Base-by-base conservation (phyloP, 2,329 filamentous ascomycete species). In the Phaeosphaeriaceae sp. region DNA sequence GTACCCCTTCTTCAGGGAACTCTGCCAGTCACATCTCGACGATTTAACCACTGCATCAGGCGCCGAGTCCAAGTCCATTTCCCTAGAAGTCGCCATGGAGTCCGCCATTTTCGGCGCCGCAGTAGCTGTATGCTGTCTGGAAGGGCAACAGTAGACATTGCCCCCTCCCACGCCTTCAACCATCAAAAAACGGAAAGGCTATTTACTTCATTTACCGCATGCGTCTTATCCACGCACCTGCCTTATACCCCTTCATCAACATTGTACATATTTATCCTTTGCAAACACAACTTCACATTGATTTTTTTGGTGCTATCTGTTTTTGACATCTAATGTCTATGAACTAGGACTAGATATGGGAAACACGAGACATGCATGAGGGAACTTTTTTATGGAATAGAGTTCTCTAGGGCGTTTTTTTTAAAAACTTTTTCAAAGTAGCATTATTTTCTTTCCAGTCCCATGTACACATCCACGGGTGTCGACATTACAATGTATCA, bases 71-170 rank as follows among this genome's bases (percentile, higher is more conserved):
- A 74, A 74, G 15, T 71, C 75, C 3, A 82, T 91, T 17, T 80
- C 83, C 43, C 78, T 92, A 18, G 85, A 89, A 41, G 81, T 86
- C 39, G 87, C 88, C 11, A 80, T 85, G 47, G 89, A 92, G 73
- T 90, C 88, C 63, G 89, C 88, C 1, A 80, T 92, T 45, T 81
- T 88, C 35, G 89, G 89, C 3, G 89, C 89, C 3, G 89, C 88
- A 1, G 87, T 92, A 12, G 87, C 88, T 2, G 79, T 69, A 6
- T 72, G 68, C 46, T 74, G 72, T 56, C 64, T 74, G 5, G 71
- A 74, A 37, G 60, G 59, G 34, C 63, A 66, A 50, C 55, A 48
- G 34, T 16, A n/a, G 13, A 30, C 33, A 28, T 42, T 41, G 36
- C 17, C 7, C 7, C 11, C 8, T 17, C 11, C 34, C 15, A 18